Evolutionary conservation across 257 asterid genomes (phyloP), one percentile per base, ranked within the genome.

Genomic region (Solanum dulcamara): DNA sequence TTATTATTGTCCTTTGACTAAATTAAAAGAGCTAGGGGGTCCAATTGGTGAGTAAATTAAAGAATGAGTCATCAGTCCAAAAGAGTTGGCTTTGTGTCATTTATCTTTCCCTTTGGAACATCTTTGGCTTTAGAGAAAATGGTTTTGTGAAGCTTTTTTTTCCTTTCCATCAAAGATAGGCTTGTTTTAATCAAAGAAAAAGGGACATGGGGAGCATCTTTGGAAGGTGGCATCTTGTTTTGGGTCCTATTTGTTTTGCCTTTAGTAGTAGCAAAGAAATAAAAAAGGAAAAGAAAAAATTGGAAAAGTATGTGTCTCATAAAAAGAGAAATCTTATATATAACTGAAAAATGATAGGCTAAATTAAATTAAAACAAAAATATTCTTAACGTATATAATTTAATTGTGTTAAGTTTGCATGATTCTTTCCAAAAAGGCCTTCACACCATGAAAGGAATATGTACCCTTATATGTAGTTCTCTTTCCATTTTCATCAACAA

Each of bases 121-220:
- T 79, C 77, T 82, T 82, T 82, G 85, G 60, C 85, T 44, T 82
- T 82, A 30, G 79, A 24, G 75, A 40, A 55, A 66, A 60, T 59
- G 85, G 59, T 60, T 26, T 82, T 15, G 37, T 57, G 37, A 57
- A 82, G 71, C 55, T 60, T 82, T 82, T 40, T 59, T 24, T 64
- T 15, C 4, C 0, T 28, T 17, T 37, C 62, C 26, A 46, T 79
- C 64, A 79, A 79, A 77, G 82, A 37, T 77, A 15, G 62, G 82
- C 37, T 77, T 77, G 42, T 37, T 71, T 71, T 71, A 37, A 71
- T 71, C 18, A 71, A 71, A 68, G 32, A 72, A 72, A 62, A 72
- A 72, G 81, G 11, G 46, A 81, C 84, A 51, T 67, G 66, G 32
- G 84, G 80, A 80, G 88, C 91, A 87, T 87, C 88, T 80, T 70